Base-by-base conservation (phyloP, 2,329 filamentous ascomycete genomes). In the Aspergillus fumigatus region DNA sequence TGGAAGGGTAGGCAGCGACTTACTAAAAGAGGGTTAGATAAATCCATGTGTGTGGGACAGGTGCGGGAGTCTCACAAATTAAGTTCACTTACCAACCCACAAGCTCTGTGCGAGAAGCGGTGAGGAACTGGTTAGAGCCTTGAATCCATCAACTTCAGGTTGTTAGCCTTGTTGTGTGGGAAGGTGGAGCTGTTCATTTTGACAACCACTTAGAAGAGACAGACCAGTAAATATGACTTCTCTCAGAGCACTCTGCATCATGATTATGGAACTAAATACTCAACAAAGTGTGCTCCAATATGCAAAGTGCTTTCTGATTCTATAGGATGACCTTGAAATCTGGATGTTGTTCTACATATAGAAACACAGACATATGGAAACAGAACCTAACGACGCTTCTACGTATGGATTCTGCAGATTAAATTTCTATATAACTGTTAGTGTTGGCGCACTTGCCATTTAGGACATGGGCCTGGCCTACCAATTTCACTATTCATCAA, bases 21-120 rank as follows among this genome's bases (percentile, higher is more conserved):
- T 63, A 53, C 62, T 59, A 54, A 48, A 61, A 62, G 59, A 32
- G 60, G 60, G 29, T 63, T 64, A 63, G 59, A 27, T 40, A 50
- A 32, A 59, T 58, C 57, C 52, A 53, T 61, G 54, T 43, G 32
- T 43, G 2, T 45, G 50, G 55, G 55, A 50, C 52, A 50, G 45
- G 23, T 17, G 43, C 43, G 19, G n/a, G 10, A 23, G 49, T 23
- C 14, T 17, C 14, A 7, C 6, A 52, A 55, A 56, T 53, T 53
- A 56, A 58, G 50, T 48, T 27, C 35, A 25, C 29, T 47, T 26
- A 21, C 43, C 43, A 14, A 5, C n/a, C 21, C 21, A 47, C 19
- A 14, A 14, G 32, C 32, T 35, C 32, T 35, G 21, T 25, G 25
- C 52, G 61, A 62, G 59, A 59, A 64, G 63, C 63, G 63, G 63